Conservation (phyloP, 78 protist genomes). For the Bigelowiella natans region DNA sequence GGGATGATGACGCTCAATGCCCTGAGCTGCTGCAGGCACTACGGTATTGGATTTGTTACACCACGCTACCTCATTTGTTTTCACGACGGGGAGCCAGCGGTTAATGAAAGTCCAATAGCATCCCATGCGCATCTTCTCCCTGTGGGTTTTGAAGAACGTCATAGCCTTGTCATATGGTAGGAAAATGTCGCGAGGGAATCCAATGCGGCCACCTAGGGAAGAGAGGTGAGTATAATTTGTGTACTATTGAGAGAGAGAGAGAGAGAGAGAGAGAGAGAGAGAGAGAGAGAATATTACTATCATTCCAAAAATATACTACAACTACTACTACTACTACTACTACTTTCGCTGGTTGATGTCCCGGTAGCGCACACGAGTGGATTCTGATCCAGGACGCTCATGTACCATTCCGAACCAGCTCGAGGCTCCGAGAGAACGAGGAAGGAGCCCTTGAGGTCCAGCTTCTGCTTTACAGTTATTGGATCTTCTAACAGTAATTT, state of each 20-base stretch:
- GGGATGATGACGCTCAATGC: too few species aligned
- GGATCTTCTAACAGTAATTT: background rate
- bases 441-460: background rate
- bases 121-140: background rate
- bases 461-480: background rate
- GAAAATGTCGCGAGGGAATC: background rate
- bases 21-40: too few species aligned
- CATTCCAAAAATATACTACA: too few species aligned
- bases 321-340: too few species aligned
- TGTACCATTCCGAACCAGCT: background rate
- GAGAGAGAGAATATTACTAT: too few species aligned
- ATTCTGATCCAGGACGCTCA: background rate
- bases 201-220: background rate
- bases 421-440: background rate
- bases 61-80: too few species aligned
- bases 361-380: background rate
- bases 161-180: background rate
- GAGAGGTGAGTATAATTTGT: too few species aligned
- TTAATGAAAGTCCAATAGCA: background rate
- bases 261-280: too few species aligned
- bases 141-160: background rate
- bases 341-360: too few species aligned
- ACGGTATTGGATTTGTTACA: too few species aligned
- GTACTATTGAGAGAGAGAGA: too few species aligned
- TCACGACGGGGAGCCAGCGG: background rate